Base-by-base conservation (phyloP, 2,329 filamentous ascomycete genomes). In the Verticillium isaacii region DNA sequence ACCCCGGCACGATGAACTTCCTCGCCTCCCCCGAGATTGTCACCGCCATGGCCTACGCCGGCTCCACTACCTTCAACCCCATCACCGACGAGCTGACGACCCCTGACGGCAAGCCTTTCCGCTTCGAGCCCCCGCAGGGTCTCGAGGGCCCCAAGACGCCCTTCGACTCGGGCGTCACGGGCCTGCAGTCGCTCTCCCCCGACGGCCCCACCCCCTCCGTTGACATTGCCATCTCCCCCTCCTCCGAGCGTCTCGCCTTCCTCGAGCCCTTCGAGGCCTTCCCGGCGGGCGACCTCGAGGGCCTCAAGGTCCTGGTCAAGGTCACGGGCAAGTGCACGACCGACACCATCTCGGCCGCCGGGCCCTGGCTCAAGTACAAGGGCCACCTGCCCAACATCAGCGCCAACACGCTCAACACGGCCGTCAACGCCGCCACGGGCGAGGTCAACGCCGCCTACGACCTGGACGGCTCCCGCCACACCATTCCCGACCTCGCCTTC, bases 321-420 rank as follows among this genome's bases (percentile, higher is more conserved):
- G 90, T 98, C 66, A 90, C 93, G 66, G 95, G 95, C 66, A 97
- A 99, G 80, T 99, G 95, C 83, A 99, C 95, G 62, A 99, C 95
- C 54, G 95, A 99, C 78, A 98, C 95, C 69, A 99, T 99, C 77
- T 98, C 93, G 41, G 94, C 94, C 37, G 94, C 94, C 1, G 94
- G 94, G 6, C 94, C 94, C 17, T 98, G 94, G 94, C 86, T 99
- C 68, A 98, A 98, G 79, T 99, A 98, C 87, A 98, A 98, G 83
- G 95, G 95, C 65, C 95, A 99, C 77, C 86, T 99, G 65, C 92
- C 95, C 75, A 99, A 99, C 82, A 99, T 99, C 76, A 91, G 89
- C 69, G 92, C 92, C 73, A 99, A 99, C 85, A 99, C 95, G 2
- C 87, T 99, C 67, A 97, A 97, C 78, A 95, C 93, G 60, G 95